phyloP scores from a whole-genome alignment of 163 green algal species.

The Coccomyxa subellipsoidea region DNA sequence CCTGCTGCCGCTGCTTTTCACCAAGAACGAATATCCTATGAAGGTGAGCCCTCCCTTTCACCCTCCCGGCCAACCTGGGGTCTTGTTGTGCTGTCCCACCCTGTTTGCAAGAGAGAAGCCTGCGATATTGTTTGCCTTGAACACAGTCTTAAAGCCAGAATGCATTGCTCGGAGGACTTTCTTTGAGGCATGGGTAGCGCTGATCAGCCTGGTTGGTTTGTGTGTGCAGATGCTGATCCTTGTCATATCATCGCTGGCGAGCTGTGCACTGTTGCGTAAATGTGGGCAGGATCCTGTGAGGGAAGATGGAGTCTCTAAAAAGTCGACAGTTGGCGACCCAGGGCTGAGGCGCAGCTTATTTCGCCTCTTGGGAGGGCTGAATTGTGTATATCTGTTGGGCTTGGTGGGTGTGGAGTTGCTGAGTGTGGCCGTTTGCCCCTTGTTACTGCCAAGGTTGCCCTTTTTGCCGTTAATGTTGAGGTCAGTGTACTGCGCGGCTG shows the following conservation, averaged over 20 bases:
- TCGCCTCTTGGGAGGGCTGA: neutral
- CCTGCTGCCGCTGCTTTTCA: conserved; percentile 86
- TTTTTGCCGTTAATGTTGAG: conserved; percentile 86
- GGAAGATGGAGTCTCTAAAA: neutral
- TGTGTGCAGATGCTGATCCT: neutral
- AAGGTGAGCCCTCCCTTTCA: conserved; percentile 40
- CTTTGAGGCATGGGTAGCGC: too few species aligned
- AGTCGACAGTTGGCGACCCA: neutral
- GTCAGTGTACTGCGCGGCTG: neutral
- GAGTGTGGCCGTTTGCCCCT: conserved; percentile 45
- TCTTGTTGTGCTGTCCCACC: neutral
- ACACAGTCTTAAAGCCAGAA: too few species aligned
- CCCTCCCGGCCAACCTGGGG: neutral
- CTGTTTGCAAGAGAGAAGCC: too few species aligned
- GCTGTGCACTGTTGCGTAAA: neutral
- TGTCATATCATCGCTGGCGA: neutral
- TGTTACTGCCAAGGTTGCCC: conserved; percentile 56
- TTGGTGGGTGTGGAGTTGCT: conserved; percentile 71
- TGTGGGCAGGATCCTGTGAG: neutral
- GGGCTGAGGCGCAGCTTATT: neutral
- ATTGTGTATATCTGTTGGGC: conserved; percentile 53
- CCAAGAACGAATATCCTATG: conserved; percentile 67
- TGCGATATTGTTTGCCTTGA: too few species aligned
- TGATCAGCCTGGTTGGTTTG: too few species aligned
- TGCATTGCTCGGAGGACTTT: too few species aligned